Percentiles rank a stretch among this genome's conserved stretches.
Conservation (phyloP, 306 rosid genomes). For the Purshia tridentata region DNA sequence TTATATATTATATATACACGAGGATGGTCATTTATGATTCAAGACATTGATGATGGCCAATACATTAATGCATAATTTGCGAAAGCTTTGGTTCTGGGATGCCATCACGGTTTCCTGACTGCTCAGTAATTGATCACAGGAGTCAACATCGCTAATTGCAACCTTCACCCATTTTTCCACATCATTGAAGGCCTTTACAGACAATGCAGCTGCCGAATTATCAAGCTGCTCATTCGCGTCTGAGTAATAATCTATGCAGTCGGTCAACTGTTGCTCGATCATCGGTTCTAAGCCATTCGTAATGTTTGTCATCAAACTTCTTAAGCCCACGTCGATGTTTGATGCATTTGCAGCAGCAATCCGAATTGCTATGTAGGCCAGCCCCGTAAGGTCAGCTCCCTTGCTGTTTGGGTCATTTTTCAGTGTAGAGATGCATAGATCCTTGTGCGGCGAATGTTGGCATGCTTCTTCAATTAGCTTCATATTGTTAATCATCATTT, state of each 20-base stretch:
- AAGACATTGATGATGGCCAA: constrained; percentile 24
- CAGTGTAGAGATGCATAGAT: constrained; percentile 27
- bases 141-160: constrained; percentile 23
- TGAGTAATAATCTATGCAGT: constrained; percentile 38
- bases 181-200: constrained; percentile 7
- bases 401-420: constrained; percentile 27
- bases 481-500: not conserved
- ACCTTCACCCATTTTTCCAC: constrained; percentile 32
- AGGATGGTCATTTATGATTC: not conserved
- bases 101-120: not conserved
- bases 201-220: constrained; percentile 21
- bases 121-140: constrained; percentile 5
- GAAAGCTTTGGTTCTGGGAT: constrained; percentile 19
- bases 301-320: not conserved
- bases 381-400: constrained; percentile 34
- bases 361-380: constrained; percentile 32
- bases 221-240: constrained; percentile 48
- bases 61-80: constrained; percentile 28
- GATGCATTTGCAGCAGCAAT: constrained; percentile 38
- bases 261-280: constrained; percentile 26
- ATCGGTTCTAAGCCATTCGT: constrained; percentile 4
- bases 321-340: constrained; percentile 26
- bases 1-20: too few species aligned
- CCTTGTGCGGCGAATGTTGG: constrained; percentile 8
- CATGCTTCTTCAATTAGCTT: constrained; percentile 28